phyloP scores from a whole-genome alignment of 179 eudicot genomes.

The Beta corolliflora region DNA sequence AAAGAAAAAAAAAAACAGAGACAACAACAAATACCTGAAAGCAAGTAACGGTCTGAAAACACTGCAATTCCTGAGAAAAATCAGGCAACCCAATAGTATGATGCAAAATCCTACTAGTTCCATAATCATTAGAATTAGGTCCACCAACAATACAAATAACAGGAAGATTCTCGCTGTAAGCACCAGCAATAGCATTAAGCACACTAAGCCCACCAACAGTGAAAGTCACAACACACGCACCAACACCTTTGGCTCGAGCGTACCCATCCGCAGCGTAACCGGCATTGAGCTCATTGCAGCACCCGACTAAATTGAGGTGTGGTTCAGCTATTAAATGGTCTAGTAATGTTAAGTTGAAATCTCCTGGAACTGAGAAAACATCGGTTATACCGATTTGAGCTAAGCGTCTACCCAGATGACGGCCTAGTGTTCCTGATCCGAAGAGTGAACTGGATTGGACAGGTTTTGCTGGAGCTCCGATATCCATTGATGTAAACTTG shows the following conservation, averaged over 20 bases:
- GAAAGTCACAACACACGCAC: constrained; percentile 80
- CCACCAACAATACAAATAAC: constrained; percentile 78
- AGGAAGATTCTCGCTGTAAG: constrained; percentile 79
- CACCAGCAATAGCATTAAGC: constrained; percentile 71
- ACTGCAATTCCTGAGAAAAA: constrained; percentile 69
- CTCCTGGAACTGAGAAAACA: constrained; percentile 80
- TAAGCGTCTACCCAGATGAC: constrained; percentile 64
- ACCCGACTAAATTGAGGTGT: constrained; percentile 57
- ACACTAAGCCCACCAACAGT: constrained; percentile 81
- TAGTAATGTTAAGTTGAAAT: constrained; percentile 63
- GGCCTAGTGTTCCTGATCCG: constrained; percentile 49
- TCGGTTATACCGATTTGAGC: constrained; percentile 69
- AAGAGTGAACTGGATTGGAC: not conserved
- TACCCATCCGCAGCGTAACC: constrained; percentile 90
- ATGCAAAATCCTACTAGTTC: constrained; percentile 61
- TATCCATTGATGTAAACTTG: constrained; percentile 15
- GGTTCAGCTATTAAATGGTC: constrained; percentile 67
- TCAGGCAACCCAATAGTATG: constrained; percentile 80
- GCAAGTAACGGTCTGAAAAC: constrained; percentile 76
- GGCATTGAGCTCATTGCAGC: constrained; percentile 84
- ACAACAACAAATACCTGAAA: constrained; percentile 38
- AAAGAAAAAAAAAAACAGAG: not conserved
- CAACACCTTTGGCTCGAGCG: constrained; percentile 81
- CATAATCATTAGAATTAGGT: constrained; percentile 84
- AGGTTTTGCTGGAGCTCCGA: not conserved